phyloP scores from a whole-genome alignment of 148 eudicot species.

The Selenicereus undatus region DNA sequence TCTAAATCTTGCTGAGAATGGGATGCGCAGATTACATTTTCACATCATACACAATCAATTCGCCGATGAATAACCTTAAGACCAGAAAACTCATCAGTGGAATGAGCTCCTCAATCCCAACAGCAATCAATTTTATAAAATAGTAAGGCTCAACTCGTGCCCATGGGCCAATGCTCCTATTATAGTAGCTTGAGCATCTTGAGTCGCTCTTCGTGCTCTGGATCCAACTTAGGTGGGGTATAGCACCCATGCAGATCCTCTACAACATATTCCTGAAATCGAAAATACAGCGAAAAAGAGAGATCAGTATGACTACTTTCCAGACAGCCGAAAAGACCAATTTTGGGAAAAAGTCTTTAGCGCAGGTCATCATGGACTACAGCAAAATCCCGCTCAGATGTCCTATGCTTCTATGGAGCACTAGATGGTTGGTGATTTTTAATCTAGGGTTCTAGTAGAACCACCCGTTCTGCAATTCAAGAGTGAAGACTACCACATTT shows the following conservation, averaged over 20 bases:
- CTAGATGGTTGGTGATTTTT: too few species aligned
- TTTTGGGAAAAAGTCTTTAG: too few species aligned
- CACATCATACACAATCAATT: background rate
- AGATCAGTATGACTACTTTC: background rate
- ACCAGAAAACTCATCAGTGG: background rate
- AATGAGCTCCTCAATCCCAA: background rate
- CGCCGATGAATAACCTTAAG: background rate
- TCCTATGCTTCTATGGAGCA: too few species aligned
- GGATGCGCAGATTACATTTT: background rate
- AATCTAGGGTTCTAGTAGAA: too few species aligned
- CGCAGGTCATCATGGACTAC: too few species aligned
- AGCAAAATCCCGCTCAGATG: too few species aligned
- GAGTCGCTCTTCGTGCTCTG: constrained; percentile 64
- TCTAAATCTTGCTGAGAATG: background rate
- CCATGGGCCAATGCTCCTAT: background rate
- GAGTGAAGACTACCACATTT: too few species aligned
- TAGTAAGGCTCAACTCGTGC: background rate
- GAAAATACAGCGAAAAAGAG: constrained; percentile 10
- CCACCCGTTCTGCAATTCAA: too few species aligned
- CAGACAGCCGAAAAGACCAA: too few species aligned
- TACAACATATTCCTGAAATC: constrained; percentile 76
- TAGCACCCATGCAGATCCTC: constrained; percentile 75
- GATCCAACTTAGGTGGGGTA: constrained; percentile 62
- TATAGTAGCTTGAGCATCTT: constrained; percentile 71
- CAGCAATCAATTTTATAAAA: background rate